Conservation (phyloP, 495 filamentous ascomycete genomes). For the Talaromyces nanjingensis region DNA sequence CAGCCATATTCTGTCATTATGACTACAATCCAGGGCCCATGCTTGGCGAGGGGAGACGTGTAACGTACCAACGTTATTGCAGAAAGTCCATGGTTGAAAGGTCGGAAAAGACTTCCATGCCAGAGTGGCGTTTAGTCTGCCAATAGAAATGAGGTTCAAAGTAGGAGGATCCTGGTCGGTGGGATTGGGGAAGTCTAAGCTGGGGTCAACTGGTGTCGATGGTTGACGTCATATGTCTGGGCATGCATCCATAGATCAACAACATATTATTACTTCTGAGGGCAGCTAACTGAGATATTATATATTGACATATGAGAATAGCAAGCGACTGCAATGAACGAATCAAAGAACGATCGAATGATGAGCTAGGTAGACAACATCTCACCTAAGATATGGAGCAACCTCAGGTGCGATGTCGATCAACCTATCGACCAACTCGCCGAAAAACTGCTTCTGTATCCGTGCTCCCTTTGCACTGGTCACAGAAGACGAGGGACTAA, state of each 20-base stretch:
- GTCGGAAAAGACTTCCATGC: background rate
- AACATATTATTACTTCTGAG: background rate
- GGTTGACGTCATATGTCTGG: background rate
- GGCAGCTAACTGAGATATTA: too few relatives aligned
- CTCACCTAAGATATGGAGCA: background rate
- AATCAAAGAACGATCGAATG: too few relatives aligned
- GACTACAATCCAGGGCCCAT: background rate
- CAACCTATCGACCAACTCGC: slow-evolving; percentile 12
- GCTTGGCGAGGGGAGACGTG: background rate
- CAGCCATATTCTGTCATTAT: background rate
- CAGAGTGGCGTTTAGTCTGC: background rate
- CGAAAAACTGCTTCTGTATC: slow-evolving; percentile 14
- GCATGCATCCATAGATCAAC: background rate
- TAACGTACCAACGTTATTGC: background rate
- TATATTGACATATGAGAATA: too few relatives aligned
- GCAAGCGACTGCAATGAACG: too few relatives aligned
- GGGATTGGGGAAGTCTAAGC: too few relatives aligned
- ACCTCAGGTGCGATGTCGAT: slow-evolving; percentile 11
- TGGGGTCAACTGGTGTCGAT: background rate
- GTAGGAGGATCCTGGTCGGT: too few relatives aligned
- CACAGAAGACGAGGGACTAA: slow-evolving; percentile 6
- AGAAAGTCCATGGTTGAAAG: background rate
- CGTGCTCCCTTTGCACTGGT: slow-evolving; percentile 7
- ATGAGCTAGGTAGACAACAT: background rate
- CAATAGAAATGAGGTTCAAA: background rate